phyloP scores from a whole-genome alignment of 768 basidiomycete species.

The Termitomyces sp. region DNA sequence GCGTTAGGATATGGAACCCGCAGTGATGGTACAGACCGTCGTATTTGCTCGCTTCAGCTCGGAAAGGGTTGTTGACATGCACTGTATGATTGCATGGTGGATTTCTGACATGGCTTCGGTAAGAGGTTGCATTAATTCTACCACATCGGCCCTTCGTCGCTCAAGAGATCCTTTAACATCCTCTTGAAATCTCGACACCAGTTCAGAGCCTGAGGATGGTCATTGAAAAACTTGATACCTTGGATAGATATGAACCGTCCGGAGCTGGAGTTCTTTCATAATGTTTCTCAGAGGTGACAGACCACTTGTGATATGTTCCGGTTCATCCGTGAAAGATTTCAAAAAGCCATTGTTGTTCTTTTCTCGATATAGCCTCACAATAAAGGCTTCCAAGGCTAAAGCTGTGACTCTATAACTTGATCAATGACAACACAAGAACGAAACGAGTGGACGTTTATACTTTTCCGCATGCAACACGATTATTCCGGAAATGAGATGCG shows the following conservation, averaged over 20 bases:
- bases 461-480: conserved; percentile 89
- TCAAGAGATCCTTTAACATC: conserved; percentile 81
- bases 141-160: conserved; percentile 82
- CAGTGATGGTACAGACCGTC: conserved; percentile 36
- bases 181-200: conserved; percentile 76
- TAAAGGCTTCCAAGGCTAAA: conserved; percentile 86
- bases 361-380: conserved; percentile 86
- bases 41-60: conserved; percentile 90
- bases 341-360: conserved; percentile 88
- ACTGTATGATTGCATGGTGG: conserved; percentile 88
- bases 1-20: not conserved
- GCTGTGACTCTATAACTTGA: conserved; percentile 64
- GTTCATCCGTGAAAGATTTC: conserved; percentile 97
- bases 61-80: conserved; percentile 86
- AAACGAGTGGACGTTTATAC: conserved; percentile 33
- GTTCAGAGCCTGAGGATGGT: not conserved
- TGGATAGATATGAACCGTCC: conserved; percentile 90
- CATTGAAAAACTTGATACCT: conserved; percentile 43
- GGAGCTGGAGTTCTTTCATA: conserved; percentile 88
- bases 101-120: conserved; percentile 89
- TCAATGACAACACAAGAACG: conserved; percentile 2
- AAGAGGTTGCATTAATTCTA: conserved; percentile 86
- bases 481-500: conserved; percentile 83
- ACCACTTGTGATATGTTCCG: conserved; percentile 91
- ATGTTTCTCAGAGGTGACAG: conserved; percentile 89